Evolutionary conservation across 257 asterid genomes (phyloP).

Genomic region (Solanum sejunctum): DNA sequence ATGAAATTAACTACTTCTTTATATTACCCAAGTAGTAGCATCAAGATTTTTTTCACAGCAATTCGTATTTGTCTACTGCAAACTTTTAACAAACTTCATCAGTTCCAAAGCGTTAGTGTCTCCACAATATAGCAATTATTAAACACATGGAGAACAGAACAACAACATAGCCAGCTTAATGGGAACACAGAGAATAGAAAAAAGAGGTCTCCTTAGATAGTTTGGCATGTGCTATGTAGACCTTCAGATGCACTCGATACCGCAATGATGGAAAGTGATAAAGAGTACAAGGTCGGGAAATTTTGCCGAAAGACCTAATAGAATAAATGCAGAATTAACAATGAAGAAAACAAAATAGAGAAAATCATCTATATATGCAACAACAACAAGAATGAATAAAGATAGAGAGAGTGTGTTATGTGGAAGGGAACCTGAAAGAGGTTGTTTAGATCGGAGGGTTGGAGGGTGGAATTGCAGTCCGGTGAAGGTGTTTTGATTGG

Average conservation of each 20-base stretch:
- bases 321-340: not conserved
- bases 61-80: not conserved
- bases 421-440: constrained; percentile 46
- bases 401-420: not conserved
- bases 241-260: too few relatives aligned
- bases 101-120: not conserved
- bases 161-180: too few relatives aligned
- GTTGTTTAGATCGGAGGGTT: constrained; percentile 39
- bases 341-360: not conserved
- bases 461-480: constrained; percentile 18
- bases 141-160: too few relatives aligned
- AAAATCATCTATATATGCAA: too few relatives aligned
- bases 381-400: not conserved
- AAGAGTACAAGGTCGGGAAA: too few relatives aligned
- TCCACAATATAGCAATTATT: not conserved
- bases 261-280: too few relatives aligned
- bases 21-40: not conserved
- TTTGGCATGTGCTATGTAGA: too few relatives aligned
- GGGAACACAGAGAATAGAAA: too few relatives aligned
- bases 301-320: too few relatives aligned
- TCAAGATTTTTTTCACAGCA: not conserved
- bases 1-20: not conserved
- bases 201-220: too few relatives aligned
- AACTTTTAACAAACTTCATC: not conserved
- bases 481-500: not conserved